Base-by-base conservation (phyloP, 169 alveolate species). In the Eimeria maxima region DNA sequence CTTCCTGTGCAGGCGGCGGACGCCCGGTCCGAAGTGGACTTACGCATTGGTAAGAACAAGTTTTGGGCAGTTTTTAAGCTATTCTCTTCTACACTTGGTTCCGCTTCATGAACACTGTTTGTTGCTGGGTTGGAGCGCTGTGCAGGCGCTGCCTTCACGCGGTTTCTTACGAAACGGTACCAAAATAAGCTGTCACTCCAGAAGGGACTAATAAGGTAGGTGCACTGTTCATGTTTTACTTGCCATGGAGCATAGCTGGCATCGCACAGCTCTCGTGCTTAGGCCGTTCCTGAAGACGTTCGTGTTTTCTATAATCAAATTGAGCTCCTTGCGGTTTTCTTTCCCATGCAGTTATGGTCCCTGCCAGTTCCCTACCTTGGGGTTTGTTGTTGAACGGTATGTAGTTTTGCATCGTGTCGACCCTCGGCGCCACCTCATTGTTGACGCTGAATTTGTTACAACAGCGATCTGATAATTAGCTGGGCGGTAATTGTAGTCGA, bases 291-390 rank as follows among this genome's bases (percentile, higher is more conserved):
- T 2, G 42, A 18, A 45, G 76, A n/a, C 27, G 65, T 55, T 53
- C 74, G 44, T 16, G 6, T 44, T 14, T 8, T 78, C 67, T 47
- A 44, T 3, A 22, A 38, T 0, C 65, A 78, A 65, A 27, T 45
- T 69, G 22, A 44, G 63, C 42, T 76, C 60, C 29, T 45, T 20
- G 55, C 65, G 11, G 65, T 27, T 42, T 42, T 4, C 71, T 29
- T 74, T 84, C 3, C 10, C 96, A 4, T 93, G 98, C 57, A 98
- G 99, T 95, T 99, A 99, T 97, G 99, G 99, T 7, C 99, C 99
- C 4, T 99, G 99, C 95, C 99, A 99, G 97, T 98, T 99, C 86
- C 99, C 99, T 8, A 99, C 99, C 24, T 97, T 99, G 57, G 99
- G 99, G 18, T 99, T 99, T 96, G 99, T 99, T 24, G 99, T 99